Base-by-base conservation (phyloP, 768 basidiomycete species). In the Chalciporus piperatus region DNA sequence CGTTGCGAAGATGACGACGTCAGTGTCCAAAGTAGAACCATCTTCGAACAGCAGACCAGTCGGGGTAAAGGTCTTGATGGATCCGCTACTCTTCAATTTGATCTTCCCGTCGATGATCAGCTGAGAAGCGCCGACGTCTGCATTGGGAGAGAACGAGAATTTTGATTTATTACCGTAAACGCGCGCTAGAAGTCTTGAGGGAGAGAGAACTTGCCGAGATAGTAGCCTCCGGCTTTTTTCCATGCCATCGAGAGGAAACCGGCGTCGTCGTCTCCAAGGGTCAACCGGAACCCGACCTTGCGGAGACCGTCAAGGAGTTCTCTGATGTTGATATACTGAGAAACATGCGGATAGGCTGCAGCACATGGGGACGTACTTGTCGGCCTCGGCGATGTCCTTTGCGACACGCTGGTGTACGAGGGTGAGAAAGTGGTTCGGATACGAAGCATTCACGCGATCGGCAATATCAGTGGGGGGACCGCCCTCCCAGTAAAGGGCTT, bases 141-240 rank as follows among this genome's bases (percentile, higher is more conserved):
- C 10, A n/a, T 37, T 16, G n/a, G n/a, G 33, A 25, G 9, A 10
- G 7, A 25, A 13, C 8, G 3, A 17, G n/a, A 17, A n/a, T 11
- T 14, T 22, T 27, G 10, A n/a, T 43, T 20, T 12, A 41, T 43
- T 22, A 10, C 4, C 14, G 5, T 41, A 17, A 8, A 5, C 14
- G 3, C 20, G 27, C 43, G 13, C 4, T 20, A 22, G 1, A 27
- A 28, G 9, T 0, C 2, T 30, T 22, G 5, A 25, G 19, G n/a
- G n/a, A n/a, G n/a, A n/a, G 32, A 40, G 13, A 6, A 51, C 70
- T 22, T 51, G 80, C 86, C 84, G 2, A 87, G 69, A 66, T 89
- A 89, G 65, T 84, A 88, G 6, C 87, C 84, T 22, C 84, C 85
- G 0, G 69, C 79, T 39, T 72, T 73, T 8, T 62, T 64, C 63